Evolutionary conservation across 495 filamentous ascomycete species (phyloP), one percentile per base, ranked within the genome.

Genomic region (Aspergillus sparsus): DNA sequence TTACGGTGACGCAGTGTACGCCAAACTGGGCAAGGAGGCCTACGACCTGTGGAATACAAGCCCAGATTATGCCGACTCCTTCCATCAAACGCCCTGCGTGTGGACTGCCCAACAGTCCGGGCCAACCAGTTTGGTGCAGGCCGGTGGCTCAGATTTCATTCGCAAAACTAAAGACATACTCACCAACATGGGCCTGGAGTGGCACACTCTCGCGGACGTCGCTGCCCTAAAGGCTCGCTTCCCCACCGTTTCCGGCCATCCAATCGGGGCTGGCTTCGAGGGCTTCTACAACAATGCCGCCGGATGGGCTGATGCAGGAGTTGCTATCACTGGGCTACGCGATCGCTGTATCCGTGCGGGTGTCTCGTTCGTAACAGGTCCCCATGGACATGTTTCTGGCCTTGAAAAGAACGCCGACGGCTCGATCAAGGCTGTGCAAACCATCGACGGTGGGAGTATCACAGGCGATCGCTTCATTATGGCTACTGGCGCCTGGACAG

Each of bases 401-500:
- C 66, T 75, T 12, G 68, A 71, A 18, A 84, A 81, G 36, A 74
- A 74, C 10, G 8, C 51, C 0, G 60, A 69, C 45, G 68, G 65
- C 2, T 55, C 15, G 2, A 58, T 74, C 42, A 62, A 15, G 13
- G 55, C 66, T 0, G 66, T 69, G 10, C 33, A 57, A 1, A 72
- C 69, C 2, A 53, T 49, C 1, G 75, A 79, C 45, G 84, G 85
- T 1, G 65, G 64, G 35, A 66, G 64, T 9, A 57, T 93, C 4
- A 67, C 68, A 0, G 90, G 89, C 0, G 85, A 88, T 31, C 77
- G 90, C 3, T 85, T 87, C 32, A 77, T 96, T 50, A 71, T 93
- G 9, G 91, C 92, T 0, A 83, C 90, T 0, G 92, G 92, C 11
- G 89, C 92, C 1, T 96, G 91, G 92, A 89, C 87, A 5, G 80